Percentiles rank a stretch among this genome's conserved stretches.
phyloP scores from a whole-genome alignment of 176 grass and related monocot genomes.

The Zizania latifolia region DNA sequence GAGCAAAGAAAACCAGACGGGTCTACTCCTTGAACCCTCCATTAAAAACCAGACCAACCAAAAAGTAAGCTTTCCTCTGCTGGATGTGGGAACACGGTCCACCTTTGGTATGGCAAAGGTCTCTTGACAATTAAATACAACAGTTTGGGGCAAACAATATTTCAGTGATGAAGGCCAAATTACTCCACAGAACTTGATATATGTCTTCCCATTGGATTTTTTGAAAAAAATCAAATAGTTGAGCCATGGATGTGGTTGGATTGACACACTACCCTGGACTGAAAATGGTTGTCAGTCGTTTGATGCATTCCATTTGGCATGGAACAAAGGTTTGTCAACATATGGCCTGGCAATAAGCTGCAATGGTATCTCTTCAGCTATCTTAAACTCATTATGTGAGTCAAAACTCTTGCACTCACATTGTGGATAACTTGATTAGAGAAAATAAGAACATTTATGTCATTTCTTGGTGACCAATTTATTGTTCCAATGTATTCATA shows the following conservation, averaged over 20 bases:
- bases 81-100: slow-evolving; percentile 40
- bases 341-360: slow-evolving; percentile 30
- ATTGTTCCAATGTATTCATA: slow-evolving; percentile 54
- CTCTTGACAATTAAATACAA: slow-evolving; percentile 39
- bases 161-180: slow-evolving; percentile 44
- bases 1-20: slow-evolving; percentile 51
- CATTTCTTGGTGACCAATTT: slow-evolving; percentile 47
- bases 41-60: slow-evolving; percentile 58
- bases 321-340: slow-evolving; percentile 55
- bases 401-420: slow-evolving; percentile 76
- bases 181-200: slow-evolving; percentile 57
- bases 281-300: slow-evolving; percentile 66
- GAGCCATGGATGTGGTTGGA: slow-evolving; percentile 32
- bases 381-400: slow-evolving; percentile 61
- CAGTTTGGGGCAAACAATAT: slow-evolving; percentile 52
- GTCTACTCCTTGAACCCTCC: slow-evolving; percentile 62
- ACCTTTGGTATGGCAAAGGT: slow-evolving; percentile 37
- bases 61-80: slow-evolving; percentile 37
- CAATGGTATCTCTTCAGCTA: slow-evolving; percentile 79
- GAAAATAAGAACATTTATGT: slow-evolving; percentile 90
- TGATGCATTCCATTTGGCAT: slow-evolving; percentile 73
- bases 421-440: slow-evolving; percentile 50
- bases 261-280: slow-evolving; percentile 48
- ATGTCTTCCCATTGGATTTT: slow-evolving; percentile 75
- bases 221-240: slow-evolving; percentile 61